Evolutionary conservation across 2,329 filamentous ascomycete species (phyloP).

Genomic region (Aspergillus oerlinghausenensis): DNA sequence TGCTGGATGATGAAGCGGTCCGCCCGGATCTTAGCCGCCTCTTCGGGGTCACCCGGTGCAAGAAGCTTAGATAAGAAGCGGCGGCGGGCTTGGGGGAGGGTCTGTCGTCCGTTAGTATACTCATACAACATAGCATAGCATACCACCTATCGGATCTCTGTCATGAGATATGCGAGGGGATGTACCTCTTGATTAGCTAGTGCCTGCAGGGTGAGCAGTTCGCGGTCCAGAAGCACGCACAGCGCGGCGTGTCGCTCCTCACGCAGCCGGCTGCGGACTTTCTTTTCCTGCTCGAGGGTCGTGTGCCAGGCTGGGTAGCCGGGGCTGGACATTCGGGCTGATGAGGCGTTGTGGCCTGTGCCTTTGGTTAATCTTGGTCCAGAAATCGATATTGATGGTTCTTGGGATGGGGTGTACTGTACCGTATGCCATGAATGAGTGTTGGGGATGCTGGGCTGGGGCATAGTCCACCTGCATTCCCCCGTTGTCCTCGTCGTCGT

Average conservation of each 20-base stretch:
- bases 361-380: not conserved
- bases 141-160: not conserved
- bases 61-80: constrained; percentile 34
- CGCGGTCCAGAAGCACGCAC: constrained; percentile 35
- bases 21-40: constrained; percentile 25
- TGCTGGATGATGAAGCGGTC: constrained; percentile 24
- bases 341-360: constrained; percentile 4
- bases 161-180: not conserved
- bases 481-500: constrained; percentile 19
- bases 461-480: constrained; percentile 22
- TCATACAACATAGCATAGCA: no score
- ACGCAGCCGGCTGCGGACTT: constrained; percentile 20
- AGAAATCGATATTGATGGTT: no score
- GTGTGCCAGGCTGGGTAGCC: constrained; percentile 10
- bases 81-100: constrained; percentile 36
- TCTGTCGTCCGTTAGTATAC: constrained; percentile 19
- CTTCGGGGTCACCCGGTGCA: constrained; percentile 21
- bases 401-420: not conserved
- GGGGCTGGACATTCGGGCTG: not conserved
- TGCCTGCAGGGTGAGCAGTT: constrained; percentile 38
- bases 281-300: constrained; percentile 17
- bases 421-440: not conserved
- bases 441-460: not conserved
- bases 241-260: constrained; percentile 36
- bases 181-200: constrained; percentile 31